phyloP scores from a whole-genome alignment of 2,329 filamentous ascomycete species.

The Chaetomiaceae sp. region DNA sequence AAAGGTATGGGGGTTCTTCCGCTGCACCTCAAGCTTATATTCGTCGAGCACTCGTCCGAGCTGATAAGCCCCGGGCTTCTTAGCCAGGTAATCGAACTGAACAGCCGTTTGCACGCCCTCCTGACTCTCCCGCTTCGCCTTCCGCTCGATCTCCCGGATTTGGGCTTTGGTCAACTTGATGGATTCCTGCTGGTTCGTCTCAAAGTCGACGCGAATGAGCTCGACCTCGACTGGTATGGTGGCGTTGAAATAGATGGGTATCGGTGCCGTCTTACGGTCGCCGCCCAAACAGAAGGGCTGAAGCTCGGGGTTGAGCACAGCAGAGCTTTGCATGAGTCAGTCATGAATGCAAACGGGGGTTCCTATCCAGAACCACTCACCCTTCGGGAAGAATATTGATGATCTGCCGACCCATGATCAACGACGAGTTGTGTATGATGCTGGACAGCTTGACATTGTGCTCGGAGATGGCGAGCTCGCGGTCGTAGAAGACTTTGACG shows the following conservation, averaged over 20 bases:
- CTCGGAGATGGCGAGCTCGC: conserved; percentile 90
- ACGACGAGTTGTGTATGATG: conserved; percentile 84
- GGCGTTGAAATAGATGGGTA: conserved; percentile 91
- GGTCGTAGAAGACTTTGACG: conserved; percentile 79
- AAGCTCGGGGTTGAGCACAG: conserved; percentile 75
- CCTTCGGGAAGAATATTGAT: conserved; percentile 97
- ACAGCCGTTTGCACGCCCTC: conserved; percentile 57
- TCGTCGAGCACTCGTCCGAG: conserved; percentile 83
- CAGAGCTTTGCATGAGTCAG: conserved; percentile 54
- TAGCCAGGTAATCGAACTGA: conserved; percentile 66
- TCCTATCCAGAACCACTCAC: conserved; percentile 34
- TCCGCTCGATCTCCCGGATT: conserved; percentile 66
- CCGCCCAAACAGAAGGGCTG: conserved; percentile 75
- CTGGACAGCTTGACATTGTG: conserved; percentile 80
- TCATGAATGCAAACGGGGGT: neutral
- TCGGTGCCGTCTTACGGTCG: conserved; percentile 51
- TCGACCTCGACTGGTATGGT: conserved; percentile 86
- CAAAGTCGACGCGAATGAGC: conserved; percentile 77
- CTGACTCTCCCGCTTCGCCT: conserved; percentile 58
- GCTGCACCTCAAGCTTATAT: conserved; percentile 87
- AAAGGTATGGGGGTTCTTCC: conserved; percentile 67
- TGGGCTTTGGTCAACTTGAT: conserved; percentile 70
- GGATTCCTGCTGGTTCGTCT: conserved; percentile 71
- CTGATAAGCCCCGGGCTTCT: conserved; percentile 82
- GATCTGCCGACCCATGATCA: conserved; percentile 94